A percentile compares a stretch with the other conserved stretches of the same genome.
These are phyloP conservation scores for Phascolomyces articulosus DNA, from an alignment of 371 early-diverging fungal genomes.

Conservation along the genomic window DNA sequence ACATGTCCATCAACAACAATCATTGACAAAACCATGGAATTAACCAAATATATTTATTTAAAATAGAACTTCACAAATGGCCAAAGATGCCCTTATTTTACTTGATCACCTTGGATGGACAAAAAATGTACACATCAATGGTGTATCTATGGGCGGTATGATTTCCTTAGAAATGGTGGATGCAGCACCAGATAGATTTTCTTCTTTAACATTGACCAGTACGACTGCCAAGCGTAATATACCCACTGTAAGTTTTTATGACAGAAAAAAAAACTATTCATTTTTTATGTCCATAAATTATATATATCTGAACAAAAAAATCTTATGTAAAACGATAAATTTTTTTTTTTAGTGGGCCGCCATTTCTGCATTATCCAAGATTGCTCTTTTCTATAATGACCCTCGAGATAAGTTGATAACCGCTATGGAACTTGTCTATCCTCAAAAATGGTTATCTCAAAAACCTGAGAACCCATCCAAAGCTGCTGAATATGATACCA, in stretches of 20 bases:
- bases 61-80: slow-evolving; percentile 68
- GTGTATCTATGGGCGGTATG: slow-evolving; percentile 85
- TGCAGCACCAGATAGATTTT: slow-evolving; percentile 34
- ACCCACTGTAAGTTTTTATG: slow-evolving; percentile 42
- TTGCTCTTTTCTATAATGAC: slow-evolving; percentile 29
- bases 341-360: slow-evolving; percentile 32
- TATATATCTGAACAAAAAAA: no score
- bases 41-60: no score
- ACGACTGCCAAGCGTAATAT: slow-evolving; percentile 45
- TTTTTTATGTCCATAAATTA: no score
- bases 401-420: slow-evolving; percentile 40
- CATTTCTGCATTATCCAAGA: slow-evolving; percentile 33
- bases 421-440: slow-evolving; percentile 40
- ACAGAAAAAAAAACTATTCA: no score
- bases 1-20: not conserved
- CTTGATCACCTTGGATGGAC: slow-evolving; percentile 71
- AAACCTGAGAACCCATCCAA: slow-evolving; percentile 19
- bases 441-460: slow-evolving; percentile 33
- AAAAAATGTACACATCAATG: slow-evolving; percentile 62
- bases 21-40: no score
- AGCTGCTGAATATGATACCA: slow-evolving; percentile 23
- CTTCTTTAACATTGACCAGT: slow-evolving; percentile 48
- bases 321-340: slow-evolving; percentile 32
- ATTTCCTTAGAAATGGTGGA: slow-evolving; percentile 63
- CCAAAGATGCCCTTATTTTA: slow-evolving; percentile 64